Evolutionary conservation across 2,329 filamentous ascomycete species (phyloP).

Genomic region (Didymella pomorum): DNA sequence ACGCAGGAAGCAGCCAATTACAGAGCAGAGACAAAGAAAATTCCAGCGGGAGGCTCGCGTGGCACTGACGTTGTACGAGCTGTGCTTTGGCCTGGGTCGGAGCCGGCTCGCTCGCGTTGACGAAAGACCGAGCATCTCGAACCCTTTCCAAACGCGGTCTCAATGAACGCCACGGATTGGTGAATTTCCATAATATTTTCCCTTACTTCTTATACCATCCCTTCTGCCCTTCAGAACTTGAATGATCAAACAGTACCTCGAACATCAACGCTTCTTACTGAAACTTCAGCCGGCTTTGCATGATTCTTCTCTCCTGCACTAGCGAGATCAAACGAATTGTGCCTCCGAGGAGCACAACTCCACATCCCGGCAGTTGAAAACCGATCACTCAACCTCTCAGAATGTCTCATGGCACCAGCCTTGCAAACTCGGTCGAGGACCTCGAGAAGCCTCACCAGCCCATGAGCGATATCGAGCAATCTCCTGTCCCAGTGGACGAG

Average conservation of each 20-base stretch:
- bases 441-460: conserved; percentile 19
- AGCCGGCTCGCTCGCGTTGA: conserved; percentile 9
- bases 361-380: background rate
- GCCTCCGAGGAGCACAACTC: background rate
- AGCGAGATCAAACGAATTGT: background rate
- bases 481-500: conserved; percentile 20
- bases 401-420: conserved; percentile 22
- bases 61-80: conserved; percentile 14
- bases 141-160: conserved; percentile 7
- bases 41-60: background rate
- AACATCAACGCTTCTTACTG: background rate
- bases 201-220: conserved; percentile 5
- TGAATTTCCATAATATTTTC: background rate
- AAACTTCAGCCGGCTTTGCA: background rate
- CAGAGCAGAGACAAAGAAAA: background rate
- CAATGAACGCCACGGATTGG: conserved; percentile 3
- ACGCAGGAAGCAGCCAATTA: background rate
- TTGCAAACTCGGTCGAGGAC: conserved; percentile 28
- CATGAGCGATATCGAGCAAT: conserved; percentile 28
- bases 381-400: background rate
- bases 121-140: conserved; percentile 19
- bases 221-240: background rate
- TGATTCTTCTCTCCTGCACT: background rate
- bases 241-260: background rate
- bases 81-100: conserved; percentile 8